Conservation (phyloP, 768 basidiomycete species). For the Mycena polygramma region DNA sequence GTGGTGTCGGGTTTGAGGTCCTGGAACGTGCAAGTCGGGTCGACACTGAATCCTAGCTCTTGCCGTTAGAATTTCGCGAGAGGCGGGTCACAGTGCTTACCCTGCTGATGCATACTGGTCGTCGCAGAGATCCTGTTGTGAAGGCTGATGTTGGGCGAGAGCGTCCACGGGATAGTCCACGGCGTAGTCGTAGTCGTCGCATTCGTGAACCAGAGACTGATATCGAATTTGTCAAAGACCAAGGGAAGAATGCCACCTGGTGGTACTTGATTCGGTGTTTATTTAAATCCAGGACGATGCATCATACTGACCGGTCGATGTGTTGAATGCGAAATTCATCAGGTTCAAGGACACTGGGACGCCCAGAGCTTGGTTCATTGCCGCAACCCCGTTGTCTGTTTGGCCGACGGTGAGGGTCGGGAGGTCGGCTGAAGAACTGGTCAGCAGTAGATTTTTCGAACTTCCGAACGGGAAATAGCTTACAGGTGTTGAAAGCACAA, state of each 20-base stretch:
- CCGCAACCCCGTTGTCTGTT: slow-evolving; percentile 3
- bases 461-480: not conserved
- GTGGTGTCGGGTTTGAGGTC: not conserved
- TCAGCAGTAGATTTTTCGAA: not conserved
- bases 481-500: not conserved
- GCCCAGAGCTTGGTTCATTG: not conserved
- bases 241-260: not conserved
- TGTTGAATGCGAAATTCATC: not conserved
- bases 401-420: not conserved
- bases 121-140: not conserved
- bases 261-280: too few species aligned
- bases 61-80: too few species aligned
- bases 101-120: slow-evolving; percentile 4
- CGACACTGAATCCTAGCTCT: not conserved
- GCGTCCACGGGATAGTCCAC: not conserved
- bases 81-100: not conserved
- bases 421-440: not conserved
- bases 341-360: not conserved
- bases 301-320: slow-evolving; percentile 3
- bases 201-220: not conserved
- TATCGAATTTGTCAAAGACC: too few species aligned
- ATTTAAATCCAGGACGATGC: not conserved
- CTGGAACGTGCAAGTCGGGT: not conserved
- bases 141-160: not conserved
- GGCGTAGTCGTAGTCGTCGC: too few species aligned